Evolutionary conservation across 768 basidiomycete species (phyloP), one percentile per base, ranked within the genome.

Genomic region (Leucosporidium creatinivorum): DNA sequence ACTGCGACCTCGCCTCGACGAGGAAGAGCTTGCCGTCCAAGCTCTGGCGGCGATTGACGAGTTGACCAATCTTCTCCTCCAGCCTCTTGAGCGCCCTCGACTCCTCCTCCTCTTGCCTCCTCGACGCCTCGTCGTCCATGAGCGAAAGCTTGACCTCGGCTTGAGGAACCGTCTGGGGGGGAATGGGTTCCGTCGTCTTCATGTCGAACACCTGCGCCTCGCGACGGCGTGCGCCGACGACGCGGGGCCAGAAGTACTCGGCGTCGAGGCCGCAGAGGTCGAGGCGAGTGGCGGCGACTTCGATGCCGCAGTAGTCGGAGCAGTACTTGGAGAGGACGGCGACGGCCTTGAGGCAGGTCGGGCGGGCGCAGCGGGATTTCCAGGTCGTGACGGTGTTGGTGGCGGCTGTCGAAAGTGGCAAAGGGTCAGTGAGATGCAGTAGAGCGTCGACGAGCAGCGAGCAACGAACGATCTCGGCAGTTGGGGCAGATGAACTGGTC

Each of bases 401-500:
- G 13, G 69, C 62, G 28, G 31, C 69, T 44, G 15, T 44, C 8
- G 74, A 65, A 31, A 25, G 0, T n/a, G n/a, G n/a, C n/a, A n/a
- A n/a, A n/a, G n/a, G n/a, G n/a, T n/a, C n/a, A n/a, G 33, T 9
- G 48, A 54, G n/a, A 13, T 10, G 5, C 15, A 44, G 39, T 15
- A 44, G 2, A 44, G 39, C 3, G 15, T 44, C 23, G 23, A 89
- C 9, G 89, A 90, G 69, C n/a, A 81, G 81, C 10, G 89, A 80
- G 33, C 15, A 13, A 25, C 89, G 48, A 71, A 93, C 92, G 85
- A 64, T 83, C 81, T 26, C 87, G 80, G 76, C 92, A 94, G 6
- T 81, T 80, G 1, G 91, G 91, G 77, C 92, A 96, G 61, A 91
- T 85, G 78, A 94, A 94, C 77, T 89, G 88, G 80, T 94, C 93